These are phyloP conservation scores for Botrytis porri DNA, from an alignment of 2,329 filamentous ascomycete species.

Conservation along the genomic window DNA sequence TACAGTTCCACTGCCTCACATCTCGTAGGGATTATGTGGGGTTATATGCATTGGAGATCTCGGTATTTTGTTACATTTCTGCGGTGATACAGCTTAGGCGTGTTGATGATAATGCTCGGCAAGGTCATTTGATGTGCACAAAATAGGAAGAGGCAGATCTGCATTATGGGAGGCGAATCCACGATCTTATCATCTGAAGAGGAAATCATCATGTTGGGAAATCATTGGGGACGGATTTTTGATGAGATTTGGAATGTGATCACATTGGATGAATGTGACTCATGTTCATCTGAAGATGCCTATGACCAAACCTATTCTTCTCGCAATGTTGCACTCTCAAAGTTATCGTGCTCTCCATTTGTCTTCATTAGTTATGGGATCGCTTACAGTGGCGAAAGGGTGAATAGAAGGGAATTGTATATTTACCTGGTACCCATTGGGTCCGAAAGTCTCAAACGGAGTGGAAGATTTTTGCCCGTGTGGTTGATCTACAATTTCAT, in stretches of 20 bases:
- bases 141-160: neutral
- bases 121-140: neutral
- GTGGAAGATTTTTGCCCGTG: neutral
- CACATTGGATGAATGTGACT: neutral
- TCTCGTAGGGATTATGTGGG: neutral
- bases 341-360: neutral
- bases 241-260: neutral
- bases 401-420: neutral
- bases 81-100: neutral
- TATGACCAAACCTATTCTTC: neutral
- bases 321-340: neutral
- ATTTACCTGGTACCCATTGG: neutral
- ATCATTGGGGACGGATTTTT: neutral
- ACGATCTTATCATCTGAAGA: neutral
- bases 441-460: neutral
- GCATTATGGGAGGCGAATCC: neutral
- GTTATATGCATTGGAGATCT: constrained; percentile 2
- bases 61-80: neutral
- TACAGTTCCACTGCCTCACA: neutral
- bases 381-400: neutral
- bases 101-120: neutral
- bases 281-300: neutral
- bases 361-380: neutral
- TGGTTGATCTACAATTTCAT: neutral
- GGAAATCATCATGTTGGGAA: neutral